Base-by-base conservation (phyloP, 257 asterid species). In the Solanum dulcamara region DNA sequence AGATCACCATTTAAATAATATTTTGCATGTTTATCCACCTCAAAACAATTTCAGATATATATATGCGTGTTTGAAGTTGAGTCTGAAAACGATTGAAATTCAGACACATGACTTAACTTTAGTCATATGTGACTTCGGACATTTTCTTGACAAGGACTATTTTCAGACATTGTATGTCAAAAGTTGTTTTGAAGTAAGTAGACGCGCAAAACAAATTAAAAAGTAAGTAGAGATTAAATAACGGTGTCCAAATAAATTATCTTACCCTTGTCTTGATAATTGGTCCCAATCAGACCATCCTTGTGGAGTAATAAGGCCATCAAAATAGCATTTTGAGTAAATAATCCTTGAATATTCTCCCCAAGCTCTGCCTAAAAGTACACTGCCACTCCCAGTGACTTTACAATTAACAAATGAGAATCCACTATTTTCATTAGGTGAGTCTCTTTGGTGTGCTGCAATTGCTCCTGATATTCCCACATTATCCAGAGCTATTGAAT, bases 331-430 rank as follows among this genome's bases (percentile, higher is more conserved):
- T 20, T 90, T 86, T 0, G 97, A 90, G 42, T 91, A 95, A 18
- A 91, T 85, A 30, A 90, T 83, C 30, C 91, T 42, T 3, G 99
- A 91, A 86, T 91, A 93, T 24, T 83, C 53, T 22, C 97, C 98
- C 99, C 98, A 96, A 11, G 99, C 98, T 85, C 99, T 88, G 17
- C 98, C 98, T 87, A 96, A 60, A 48, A 87, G 89, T 20, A 92
- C 80, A 2, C 38, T 38, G 7, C 95, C 96, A 7, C 82, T 88
- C 35, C 99, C 98, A 22, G 48, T 80, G 2, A 96, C 83, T 0
- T 83, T 88, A 59, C 99, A 95, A 48, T 91, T 86, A 14, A 92
- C 92, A n/a, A 96, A 96, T 11, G 98, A 92, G 87, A 93, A 94
- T 13, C 99, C 99, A 0, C 96, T 93, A 37, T 94, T 94, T n/a